Base-by-base conservation (phyloP, 805 yeast genomes). In the Myxozyma lipomycoides region DNA sequence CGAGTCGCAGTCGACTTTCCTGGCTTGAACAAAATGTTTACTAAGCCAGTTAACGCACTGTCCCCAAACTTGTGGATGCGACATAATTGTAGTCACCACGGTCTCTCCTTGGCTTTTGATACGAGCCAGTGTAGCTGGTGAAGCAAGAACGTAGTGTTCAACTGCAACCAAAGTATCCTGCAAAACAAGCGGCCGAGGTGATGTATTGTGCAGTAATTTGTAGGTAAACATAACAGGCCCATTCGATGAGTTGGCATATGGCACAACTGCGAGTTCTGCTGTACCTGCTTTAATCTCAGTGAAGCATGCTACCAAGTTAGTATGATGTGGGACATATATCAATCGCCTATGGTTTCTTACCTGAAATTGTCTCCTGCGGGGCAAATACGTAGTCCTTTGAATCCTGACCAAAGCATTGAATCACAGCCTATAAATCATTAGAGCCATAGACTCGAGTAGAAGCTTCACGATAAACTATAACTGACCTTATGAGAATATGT, bases 51-150 rank as follows among this genome's bases (percentile, higher is more conserved):
- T 65, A 2, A 76, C 71, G 44, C 86, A 83, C 65, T 91, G 98
- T 7, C 96, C 95, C 98, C 98, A 91, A 0, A 90, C 98, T 67
- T 91, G 98, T 1, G 98, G 97, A 68, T 91, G 98, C 2, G 96
- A 86, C 69, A 86, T 86, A 18, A 91, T 76, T 28, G 74, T 77
- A 15, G 64, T 67, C 45, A 89, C 76, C 12, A 73, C 65, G 1
- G 65, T 56, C 2, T 52, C 55, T 21, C 53, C 52, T 17, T 25
- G 22, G 6, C 22, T 22, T 5, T 24, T 19, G 21, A 53, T 49
- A 3, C 34, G 40, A 15, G 18, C 24, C 6, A 54, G n/a, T 2
- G 51, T 49, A 3, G 38, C 43, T 6, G 37, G 37, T 17, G 58
- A 48, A 3, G 82, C 68, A 53, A 82, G 71, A 35, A 91, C 72